Conservation (phyloP, 2,329 filamentous ascomycete species). For the Epichloe baconii region DNA sequence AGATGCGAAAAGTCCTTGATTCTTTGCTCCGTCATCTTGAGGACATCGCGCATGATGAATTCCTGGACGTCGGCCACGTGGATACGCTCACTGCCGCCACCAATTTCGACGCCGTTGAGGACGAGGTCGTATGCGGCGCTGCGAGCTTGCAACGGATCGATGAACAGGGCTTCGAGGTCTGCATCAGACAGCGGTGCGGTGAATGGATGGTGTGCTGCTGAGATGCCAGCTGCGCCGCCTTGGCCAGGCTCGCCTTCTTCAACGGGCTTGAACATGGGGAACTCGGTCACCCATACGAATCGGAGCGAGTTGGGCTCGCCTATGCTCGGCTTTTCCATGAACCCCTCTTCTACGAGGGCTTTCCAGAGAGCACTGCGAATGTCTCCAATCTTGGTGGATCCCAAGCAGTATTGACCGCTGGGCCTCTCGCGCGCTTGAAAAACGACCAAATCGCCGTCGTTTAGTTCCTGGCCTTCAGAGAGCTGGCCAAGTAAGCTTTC, state of each 20-base stretch:
- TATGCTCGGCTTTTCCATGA: constrained; percentile 32
- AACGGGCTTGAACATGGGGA: constrained; percentile 79
- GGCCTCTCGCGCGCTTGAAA: constrained; percentile 62
- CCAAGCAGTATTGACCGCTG: constrained; percentile 40
- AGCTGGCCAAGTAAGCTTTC: constrained; percentile 38
- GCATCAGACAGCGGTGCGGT: constrained; percentile 63
- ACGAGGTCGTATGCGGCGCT: constrained; percentile 95
- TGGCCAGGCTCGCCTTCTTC: constrained; percentile 57
- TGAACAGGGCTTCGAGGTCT: constrained; percentile 64
- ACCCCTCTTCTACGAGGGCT: constrained; percentile 48
- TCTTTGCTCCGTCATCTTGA: constrained; percentile 61
- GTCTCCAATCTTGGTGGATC: constrained; percentile 60
- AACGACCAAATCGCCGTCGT: constrained; percentile 61
- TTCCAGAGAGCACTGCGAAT: constrained; percentile 59
- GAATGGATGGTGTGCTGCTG: constrained; percentile 89
- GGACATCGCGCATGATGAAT: constrained; percentile 69
- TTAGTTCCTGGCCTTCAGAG: constrained; percentile 29
- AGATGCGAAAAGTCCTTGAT: constrained; percentile 77
- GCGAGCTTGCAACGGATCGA: constrained; percentile 55
- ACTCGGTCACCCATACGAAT: constrained; percentile 79
- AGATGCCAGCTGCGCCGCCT: constrained; percentile 66
- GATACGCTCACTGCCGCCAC: constrained; percentile 85
- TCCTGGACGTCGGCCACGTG: constrained; percentile 74
- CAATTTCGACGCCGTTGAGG: constrained; percentile 87
- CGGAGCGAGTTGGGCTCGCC: constrained; percentile 34